Evolutionary conservation across 2,329 filamentous ascomycete genomes (phyloP).

Genomic region (Zasmidium citrigriseum): DNA sequence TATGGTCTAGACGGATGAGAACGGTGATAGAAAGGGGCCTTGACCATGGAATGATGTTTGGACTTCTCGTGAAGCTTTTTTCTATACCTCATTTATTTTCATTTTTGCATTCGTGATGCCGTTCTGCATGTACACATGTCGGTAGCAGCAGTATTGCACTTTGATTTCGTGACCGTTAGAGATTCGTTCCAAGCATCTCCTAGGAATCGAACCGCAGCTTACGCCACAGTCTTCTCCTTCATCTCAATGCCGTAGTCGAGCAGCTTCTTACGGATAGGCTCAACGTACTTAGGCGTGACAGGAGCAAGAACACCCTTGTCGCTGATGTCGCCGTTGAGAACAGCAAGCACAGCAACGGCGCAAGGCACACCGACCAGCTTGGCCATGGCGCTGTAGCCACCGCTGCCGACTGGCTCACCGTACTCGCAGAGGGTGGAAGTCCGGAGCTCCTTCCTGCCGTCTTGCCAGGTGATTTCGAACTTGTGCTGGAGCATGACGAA

Average conservation of each 20-base stretch:
- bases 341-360: conserved; percentile 64
- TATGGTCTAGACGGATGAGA: too few relatives aligned
- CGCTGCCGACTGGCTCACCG: conserved; percentile 67
- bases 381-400: conserved; percentile 76
- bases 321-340: conserved; percentile 39
- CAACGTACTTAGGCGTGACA: conserved; percentile 70
- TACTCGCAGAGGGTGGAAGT: conserved; percentile 83
- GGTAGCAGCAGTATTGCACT: not conserved
- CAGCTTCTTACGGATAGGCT: conserved; percentile 74
- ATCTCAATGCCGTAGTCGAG: conserved; percentile 75
- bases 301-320: conserved; percentile 66
- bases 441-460: conserved; percentile 73
- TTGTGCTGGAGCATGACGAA: conserved; percentile 77
- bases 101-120: not conserved
- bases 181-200: not conserved
- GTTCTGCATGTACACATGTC: not conserved
- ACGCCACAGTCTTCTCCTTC: conserved; percentile 64
- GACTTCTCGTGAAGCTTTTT: not conserved
- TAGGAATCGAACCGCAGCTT: conserved; percentile 5
- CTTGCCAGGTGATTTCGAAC: conserved; percentile 81
- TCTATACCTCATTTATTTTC: not conserved
- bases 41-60: not conserved
- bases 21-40: too few relatives aligned
- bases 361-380: conserved; percentile 77
- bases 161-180: not conserved